phyloP scores from a whole-genome alignment of 331 rosid species.

The Quercus lobata region DNA sequence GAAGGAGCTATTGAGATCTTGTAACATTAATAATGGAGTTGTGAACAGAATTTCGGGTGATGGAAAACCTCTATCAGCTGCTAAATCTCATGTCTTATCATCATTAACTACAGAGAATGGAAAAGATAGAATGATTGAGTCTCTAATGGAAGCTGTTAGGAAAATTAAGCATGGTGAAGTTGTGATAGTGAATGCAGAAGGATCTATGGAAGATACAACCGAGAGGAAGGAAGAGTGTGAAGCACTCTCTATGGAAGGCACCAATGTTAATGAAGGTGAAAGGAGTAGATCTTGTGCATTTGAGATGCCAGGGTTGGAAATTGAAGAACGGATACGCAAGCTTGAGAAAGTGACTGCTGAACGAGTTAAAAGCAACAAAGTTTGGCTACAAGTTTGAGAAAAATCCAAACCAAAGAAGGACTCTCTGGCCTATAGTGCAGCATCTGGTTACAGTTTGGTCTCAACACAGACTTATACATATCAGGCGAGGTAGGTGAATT shows the following conservation, averaged over 20 bases:
- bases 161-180: no score
- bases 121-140: not conserved
- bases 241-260: not conserved
- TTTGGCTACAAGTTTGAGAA: not conserved
- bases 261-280: not conserved
- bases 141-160: not conserved
- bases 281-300: not conserved
- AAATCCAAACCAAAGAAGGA: no score
- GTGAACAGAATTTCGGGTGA: not conserved
- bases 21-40: not conserved
- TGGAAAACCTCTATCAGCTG: not conserved
- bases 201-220: not conserved
- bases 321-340: not conserved
- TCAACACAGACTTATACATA: no score
- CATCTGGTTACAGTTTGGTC: no score
- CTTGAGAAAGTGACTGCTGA: not conserved
- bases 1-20: not conserved
- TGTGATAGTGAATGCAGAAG: no score
- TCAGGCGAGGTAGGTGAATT: no score
- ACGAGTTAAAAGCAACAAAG: not conserved
- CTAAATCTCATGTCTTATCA: not conserved
- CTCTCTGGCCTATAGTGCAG: no score
- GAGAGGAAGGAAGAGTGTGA: not conserved
- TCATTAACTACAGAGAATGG: not conserved
- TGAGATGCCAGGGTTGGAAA: not conserved